Conservation (phyloP, 192 early-diverging fungal genomes). For the Chytriomyces sp. region DNA sequence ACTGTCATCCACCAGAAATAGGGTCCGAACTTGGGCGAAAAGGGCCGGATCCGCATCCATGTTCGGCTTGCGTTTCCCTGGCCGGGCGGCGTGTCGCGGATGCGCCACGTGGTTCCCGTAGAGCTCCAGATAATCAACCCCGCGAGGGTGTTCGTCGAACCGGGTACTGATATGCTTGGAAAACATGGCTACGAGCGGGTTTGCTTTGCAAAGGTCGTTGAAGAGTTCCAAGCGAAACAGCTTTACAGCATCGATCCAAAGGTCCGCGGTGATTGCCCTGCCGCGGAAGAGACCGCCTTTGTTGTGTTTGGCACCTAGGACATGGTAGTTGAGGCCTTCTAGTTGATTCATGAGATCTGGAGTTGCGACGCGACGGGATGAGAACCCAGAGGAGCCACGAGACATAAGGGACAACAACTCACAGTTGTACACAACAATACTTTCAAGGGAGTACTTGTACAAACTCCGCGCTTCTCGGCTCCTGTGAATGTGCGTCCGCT, state of each 20-base stretch:
- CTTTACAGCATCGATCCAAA: not conserved
- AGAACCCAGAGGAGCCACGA: no score
- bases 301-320: not conserved
- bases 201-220: not conserved
- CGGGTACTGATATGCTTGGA: not conserved
- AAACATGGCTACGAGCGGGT: not conserved
- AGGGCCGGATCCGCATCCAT: not conserved
- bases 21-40: not conserved
- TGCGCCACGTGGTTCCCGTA: not conserved
- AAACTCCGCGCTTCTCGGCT: not conserved
- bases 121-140: not conserved
- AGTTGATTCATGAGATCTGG: constrained; percentile 3
- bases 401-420: no score
- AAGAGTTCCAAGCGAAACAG: constrained; percentile 6
- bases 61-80: not conserved
- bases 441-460: not conserved
- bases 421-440: not conserved
- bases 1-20: constrained; percentile 13
- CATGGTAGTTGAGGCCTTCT: not conserved
- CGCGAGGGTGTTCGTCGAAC: not conserved
- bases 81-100: no score
- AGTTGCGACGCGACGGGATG: no score
- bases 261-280: not conserved
- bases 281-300: not conserved
- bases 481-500: not conserved